These are phyloP conservation scores for Syzygium malaccense DNA, from an alignment of 441 rosid genomes.

Conservation along the genomic window DNA sequence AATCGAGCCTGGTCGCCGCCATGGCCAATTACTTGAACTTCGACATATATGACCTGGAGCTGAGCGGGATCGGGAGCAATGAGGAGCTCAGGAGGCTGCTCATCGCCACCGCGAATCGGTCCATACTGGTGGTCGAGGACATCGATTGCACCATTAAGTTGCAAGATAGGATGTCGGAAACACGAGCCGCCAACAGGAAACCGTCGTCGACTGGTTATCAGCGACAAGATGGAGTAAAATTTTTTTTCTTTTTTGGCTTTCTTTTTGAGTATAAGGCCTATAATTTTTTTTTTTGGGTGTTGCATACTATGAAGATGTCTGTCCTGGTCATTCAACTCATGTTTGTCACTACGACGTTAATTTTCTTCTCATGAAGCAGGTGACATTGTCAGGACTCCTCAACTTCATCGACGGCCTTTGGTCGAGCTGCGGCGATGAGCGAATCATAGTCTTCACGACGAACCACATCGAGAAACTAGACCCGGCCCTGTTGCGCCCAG, in stretches of 20 bases:
- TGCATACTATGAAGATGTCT: not conserved
- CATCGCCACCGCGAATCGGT: not conserved
- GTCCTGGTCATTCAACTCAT: not conserved
- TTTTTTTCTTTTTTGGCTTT: not conserved
- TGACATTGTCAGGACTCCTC: slow-evolving; percentile 1
- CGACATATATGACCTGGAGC: slow-evolving; percentile 1
- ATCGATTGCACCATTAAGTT: slow-evolving; percentile 3
- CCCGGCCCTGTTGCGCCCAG: slow-evolving; percentile 1
- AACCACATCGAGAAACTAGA: slow-evolving; percentile 12
- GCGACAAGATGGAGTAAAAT: not conserved
- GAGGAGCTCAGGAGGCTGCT: not conserved
- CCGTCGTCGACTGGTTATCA: rapidly evolving
- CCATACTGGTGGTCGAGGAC: slow-evolving; percentile 2
- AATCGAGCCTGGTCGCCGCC: slow-evolving; percentile 1
- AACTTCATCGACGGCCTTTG: slow-evolving; percentile 5
- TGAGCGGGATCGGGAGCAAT: not conserved
- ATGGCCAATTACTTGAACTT: slow-evolving; percentile 6
- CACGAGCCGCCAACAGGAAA: not conserved
- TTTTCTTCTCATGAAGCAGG: not conserved
- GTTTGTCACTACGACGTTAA: not conserved
- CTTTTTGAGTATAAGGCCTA: not conserved
- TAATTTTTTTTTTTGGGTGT: too few relatives aligned
- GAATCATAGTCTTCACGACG: slow-evolving; percentile 3
- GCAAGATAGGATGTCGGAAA: not conserved
- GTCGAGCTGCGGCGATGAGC: not conserved